Base-by-base conservation (phyloP, 2,329 filamentous ascomycete species). In the Corniculantispora saksenae region DNA sequence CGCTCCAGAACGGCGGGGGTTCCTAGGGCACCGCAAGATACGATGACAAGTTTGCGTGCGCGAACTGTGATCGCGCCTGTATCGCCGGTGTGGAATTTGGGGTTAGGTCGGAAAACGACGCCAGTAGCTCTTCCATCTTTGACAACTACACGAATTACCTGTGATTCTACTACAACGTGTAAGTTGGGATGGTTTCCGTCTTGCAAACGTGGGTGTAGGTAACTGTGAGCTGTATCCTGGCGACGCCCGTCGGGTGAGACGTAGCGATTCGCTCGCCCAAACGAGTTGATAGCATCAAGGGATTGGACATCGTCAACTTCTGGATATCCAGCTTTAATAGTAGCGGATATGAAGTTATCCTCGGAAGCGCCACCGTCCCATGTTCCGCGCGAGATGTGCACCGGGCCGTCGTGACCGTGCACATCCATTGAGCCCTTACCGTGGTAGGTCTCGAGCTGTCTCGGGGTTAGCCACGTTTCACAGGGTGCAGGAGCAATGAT, bases 1-100 rank as follows among this genome's bases (percentile, higher is more conserved):
- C 88, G 78, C 71, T 90, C 86, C 0, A 91, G 81, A 1, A 90
- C 79, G 0, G 76, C 73, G 0, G 86, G 85, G 0, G 85, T 84
- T 2, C 83, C 82, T 7, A 82, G 77, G 0, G 84, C 80, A 13
- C 86, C 86, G 5, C 69, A 82, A 70, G 74, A 75, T 0, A 76
- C 69, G 0, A 77, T 68, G 0, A 77, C 74, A 0, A 74, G 67
- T 50, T 72, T 77, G 8, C 67, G 70, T 0, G 74, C 76, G 61
- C 68, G 32, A 6, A 32, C 32, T 32, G 32, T 32, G 32, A 32
- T 10, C 32, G 5, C 32, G 32, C 32, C 10, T 10, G 32, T 6
- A 5, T 10, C 32, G 32, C 10, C 10, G 6, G 32, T 5, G 32
- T 32, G 32, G 32, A 32, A 32, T 10, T 10, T 5, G 32, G 32